These are phyloP conservation scores for Trifolium repens DNA, from an alignment of 306 rosid genomes.

Conservation along the genomic window DNA sequence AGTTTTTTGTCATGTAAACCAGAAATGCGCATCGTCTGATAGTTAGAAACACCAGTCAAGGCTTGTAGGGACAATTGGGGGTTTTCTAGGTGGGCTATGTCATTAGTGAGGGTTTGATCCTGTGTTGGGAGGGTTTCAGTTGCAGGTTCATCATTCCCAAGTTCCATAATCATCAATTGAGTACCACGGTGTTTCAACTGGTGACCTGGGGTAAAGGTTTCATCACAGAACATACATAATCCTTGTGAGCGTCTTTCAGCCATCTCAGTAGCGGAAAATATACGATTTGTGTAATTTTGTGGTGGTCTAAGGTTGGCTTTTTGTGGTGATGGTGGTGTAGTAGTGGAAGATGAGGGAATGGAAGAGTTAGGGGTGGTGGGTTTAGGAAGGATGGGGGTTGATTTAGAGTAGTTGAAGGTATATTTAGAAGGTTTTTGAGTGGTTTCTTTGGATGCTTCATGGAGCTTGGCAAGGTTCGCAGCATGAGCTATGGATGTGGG, in stretches of 20 bases:
- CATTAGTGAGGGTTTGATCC: too few species aligned
- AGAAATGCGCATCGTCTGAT: background rate
- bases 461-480: background rate
- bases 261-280: too few species aligned
- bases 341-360: background rate
- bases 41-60: background rate
- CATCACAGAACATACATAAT: background rate
- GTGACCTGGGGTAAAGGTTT: too few species aligned
- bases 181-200: background rate
- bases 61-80: background rate
- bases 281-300: too few species aligned
- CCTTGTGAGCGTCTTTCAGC: rapidly evolving
- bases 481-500: background rate
- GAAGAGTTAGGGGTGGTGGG: background rate
- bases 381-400: too few species aligned
- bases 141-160: background rate
- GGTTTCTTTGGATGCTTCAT: background rate
- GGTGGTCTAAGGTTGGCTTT: background rate
- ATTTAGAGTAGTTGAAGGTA: background rate
- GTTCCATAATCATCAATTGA: background rate
- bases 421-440: background rate
- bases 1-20: background rate
- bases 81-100: too few species aligned
- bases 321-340: background rate
- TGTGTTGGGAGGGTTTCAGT: background rate